Percentiles rank a stretch among this genome's conserved stretches.
These are phyloP conservation scores for Trichoderma harzianum DNA, from an alignment of 2,329 filamentous ascomycete genomes.

Conservation along the genomic window DNA sequence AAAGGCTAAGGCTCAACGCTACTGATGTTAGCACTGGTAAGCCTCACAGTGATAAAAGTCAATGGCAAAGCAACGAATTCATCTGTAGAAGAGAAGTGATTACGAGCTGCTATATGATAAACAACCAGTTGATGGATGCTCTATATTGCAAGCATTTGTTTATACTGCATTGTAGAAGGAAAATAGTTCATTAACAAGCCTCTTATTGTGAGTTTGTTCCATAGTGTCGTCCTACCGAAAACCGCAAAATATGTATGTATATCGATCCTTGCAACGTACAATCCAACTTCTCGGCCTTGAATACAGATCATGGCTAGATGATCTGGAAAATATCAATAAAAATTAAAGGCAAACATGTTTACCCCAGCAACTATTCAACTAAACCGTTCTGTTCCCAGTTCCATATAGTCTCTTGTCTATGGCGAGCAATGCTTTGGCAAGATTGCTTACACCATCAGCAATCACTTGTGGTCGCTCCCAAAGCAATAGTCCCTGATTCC, in stretches of 20 bases:
- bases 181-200: background rate
- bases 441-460: slow-evolving; percentile 37
- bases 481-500: slow-evolving; percentile 43
- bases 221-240: background rate
- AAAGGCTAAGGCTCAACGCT: background rate
- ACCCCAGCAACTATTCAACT: slow-evolving; percentile 34
- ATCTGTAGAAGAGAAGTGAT: background rate
- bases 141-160: background rate
- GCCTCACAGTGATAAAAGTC: background rate
- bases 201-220: background rate
- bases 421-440: slow-evolving; percentile 40
- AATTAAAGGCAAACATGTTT: slow-evolving; percentile 22
- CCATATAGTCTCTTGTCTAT: slow-evolving; percentile 38
- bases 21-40: background rate
- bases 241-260: background rate
- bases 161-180: background rate
- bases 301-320: background rate
- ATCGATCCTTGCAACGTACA: background rate
- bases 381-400: slow-evolving; percentile 27
- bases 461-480: slow-evolving; percentile 50
- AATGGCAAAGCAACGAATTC: background rate
- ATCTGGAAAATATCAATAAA: background rate
- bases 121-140: background rate
- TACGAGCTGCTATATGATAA: background rate
- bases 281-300: background rate